These are phyloP conservation scores for Cyberlindnera nakhonratchasimensis DNA, from an alignment of 805 yeast genomes.

Conservation along the genomic window DNA sequence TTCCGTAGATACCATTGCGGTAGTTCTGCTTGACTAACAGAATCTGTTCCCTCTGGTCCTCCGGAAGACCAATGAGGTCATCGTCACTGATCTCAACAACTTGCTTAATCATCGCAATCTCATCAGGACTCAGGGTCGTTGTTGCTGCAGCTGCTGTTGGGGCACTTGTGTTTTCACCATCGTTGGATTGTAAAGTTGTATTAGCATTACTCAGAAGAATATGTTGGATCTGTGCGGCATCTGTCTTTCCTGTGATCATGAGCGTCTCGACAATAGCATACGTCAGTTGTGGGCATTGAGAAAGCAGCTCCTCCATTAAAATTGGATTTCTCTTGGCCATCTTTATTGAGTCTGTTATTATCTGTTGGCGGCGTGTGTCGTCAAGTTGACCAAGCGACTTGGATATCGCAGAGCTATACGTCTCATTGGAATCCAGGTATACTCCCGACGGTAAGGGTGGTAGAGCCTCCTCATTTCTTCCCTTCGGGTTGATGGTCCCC, in stretches of 20 bases:
- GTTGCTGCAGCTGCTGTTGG: background rate
- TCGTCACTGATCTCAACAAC: conserved; percentile 50
- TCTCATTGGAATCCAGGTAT: conserved; percentile 32
- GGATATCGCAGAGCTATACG: conserved; percentile 40
- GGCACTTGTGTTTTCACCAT: background rate
- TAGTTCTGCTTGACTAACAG: conserved; percentile 29
- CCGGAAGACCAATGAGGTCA: conserved; percentile 47
- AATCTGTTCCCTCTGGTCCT: conserved; percentile 40
- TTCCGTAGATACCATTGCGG: conserved; percentile 28
- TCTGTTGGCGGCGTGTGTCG: conserved; percentile 41
- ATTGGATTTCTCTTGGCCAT: conserved; percentile 57
- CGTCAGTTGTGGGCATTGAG: conserved; percentile 74
- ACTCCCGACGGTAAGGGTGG: conserved; percentile 58
- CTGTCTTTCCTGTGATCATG: conserved; percentile 28
- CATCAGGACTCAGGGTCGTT: conserved; percentile 33
- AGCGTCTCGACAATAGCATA: conserved; percentile 79
- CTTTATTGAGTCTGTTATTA: conserved; percentile 54
- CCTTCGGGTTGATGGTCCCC: conserved; percentile 1
- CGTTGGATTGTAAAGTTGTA: background rate
- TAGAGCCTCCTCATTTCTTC: conserved; percentile 24
- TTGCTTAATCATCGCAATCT: conserved; percentile 45
- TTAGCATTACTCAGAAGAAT: conserved; percentile 29
- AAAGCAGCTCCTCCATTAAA: conserved; percentile 55
- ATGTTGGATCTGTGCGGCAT: conserved; percentile 32
- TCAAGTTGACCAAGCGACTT: conserved; percentile 45